phyloP scores from a whole-genome alignment of 1,284 basidiomycete species.

The Mycena sp. region DNA sequence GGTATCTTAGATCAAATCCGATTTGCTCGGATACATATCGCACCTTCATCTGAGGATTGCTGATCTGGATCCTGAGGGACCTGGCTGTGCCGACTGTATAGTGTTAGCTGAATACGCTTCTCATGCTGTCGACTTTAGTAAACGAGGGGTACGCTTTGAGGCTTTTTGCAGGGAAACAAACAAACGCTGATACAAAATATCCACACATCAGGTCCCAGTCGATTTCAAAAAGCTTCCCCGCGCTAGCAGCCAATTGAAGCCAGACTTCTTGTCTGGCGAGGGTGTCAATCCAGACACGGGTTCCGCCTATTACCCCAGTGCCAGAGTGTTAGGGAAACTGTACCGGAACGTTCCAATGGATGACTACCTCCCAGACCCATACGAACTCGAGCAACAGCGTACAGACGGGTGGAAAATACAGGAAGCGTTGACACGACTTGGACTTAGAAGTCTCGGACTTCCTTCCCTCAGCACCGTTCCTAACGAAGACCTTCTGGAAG shows the following conservation, averaged over 20 bases:
- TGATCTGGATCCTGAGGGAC: constrained; percentile 45
- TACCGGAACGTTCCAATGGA: constrained; percentile 49
- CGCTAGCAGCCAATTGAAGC: constrained; percentile 36
- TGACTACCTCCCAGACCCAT: constrained; percentile 42
- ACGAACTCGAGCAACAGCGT: constrained; percentile 4
- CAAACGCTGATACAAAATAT: background rate
- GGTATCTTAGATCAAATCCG: constrained; percentile 44
- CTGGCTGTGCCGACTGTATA: constrained; percentile 48
- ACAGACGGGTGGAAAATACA: constrained; percentile 38
- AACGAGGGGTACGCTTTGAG: constrained; percentile 31
- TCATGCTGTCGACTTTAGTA: constrained; percentile 47
- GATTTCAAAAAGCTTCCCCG: constrained; percentile 37
- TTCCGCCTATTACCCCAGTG: constrained; percentile 37
- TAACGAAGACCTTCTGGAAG: constrained; percentile 40
- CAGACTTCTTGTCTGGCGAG: constrained; percentile 56
- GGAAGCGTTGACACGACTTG: constrained; percentile 31
- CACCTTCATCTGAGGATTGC: constrained; percentile 46
- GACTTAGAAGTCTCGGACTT: constrained; percentile 42
- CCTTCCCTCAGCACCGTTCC: constrained; percentile 5
- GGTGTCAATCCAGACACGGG: constrained; percentile 34
- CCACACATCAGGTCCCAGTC: constrained; percentile 36
- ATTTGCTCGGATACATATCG: constrained; percentile 44
- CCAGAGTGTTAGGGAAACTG: constrained; percentile 48
- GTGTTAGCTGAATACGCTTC: constrained; percentile 51
- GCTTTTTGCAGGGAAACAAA: background rate